Evolutionary conservation across 768 basidiomycete species (phyloP).

Genomic region (Rhizopogon sp.): DNA sequence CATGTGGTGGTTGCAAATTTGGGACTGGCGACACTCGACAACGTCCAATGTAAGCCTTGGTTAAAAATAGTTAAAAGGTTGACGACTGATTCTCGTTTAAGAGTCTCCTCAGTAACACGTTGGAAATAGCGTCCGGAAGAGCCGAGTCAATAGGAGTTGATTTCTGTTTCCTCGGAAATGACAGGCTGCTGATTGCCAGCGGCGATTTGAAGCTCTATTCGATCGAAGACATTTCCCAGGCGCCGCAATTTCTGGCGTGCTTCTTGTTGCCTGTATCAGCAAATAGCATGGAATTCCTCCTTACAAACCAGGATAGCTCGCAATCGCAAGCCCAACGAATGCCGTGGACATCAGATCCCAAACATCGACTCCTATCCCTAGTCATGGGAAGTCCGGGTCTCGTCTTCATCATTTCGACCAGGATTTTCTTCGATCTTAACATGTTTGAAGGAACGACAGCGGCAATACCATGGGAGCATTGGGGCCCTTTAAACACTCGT

Average conservation of each 20-base stretch:
- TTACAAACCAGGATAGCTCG: not conserved
- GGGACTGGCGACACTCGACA: not conserved
- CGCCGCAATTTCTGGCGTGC: not conserved
- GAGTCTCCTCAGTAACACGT: not conserved
- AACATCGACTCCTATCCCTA: not conserved
- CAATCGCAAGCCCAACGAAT: not conserved
- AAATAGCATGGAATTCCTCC: not conserved
- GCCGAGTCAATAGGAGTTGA: not conserved
- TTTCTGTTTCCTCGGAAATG: not conserved
- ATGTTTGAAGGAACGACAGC: not conserved
- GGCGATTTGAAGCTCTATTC: not conserved
- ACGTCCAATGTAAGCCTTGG: not conserved
- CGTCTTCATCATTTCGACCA: not conserved
- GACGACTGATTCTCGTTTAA: not conserved
- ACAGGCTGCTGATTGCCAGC: not conserved
- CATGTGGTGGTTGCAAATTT: not conserved
- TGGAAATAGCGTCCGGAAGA: too few relatives aligned
- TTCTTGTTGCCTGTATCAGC: not conserved
- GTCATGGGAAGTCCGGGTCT: not conserved
- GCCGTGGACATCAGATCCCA: not conserved
- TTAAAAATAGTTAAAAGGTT: not conserved
- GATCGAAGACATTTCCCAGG: too few relatives aligned
- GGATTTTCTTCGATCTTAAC: not conserved
- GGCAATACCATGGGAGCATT: not conserved
- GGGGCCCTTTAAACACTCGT: not conserved